phyloP scores from a whole-genome alignment of 257 asterid genomes.

The Forsythia suspensa region DNA sequence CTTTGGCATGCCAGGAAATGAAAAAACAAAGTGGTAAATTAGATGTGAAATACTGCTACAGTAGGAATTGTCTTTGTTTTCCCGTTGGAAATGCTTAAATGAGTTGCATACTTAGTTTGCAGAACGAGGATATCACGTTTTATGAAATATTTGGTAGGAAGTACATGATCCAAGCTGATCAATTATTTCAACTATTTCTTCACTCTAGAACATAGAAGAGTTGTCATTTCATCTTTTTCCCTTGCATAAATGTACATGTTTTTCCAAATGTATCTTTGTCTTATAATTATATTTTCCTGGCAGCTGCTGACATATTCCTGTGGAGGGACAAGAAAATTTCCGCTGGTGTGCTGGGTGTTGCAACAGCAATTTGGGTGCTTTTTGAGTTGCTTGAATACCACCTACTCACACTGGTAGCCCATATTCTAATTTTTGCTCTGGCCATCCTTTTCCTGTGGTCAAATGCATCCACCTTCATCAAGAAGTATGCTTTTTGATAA shows the following conservation, averaged over 20 bases:
- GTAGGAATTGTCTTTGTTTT: background rate
- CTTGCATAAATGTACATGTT: background rate
- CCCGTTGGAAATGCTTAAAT: background rate
- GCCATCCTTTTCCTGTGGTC: conserved; percentile 49
- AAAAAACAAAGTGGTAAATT: background rate
- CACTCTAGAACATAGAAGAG: background rate
- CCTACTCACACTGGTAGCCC: conserved; percentile 34
- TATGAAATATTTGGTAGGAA: background rate
- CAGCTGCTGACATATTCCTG: conserved; percentile 32
- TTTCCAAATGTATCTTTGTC: background rate
- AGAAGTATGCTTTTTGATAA: conserved; percentile 33
- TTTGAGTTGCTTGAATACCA: conserved; percentile 34
- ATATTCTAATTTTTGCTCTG: conserved; percentile 39
- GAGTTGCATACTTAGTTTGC: background rate
- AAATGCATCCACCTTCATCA: conserved; percentile 45
- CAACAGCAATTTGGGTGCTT: conserved; percentile 29
- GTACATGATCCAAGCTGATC: background rate
- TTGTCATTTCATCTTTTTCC: background rate
- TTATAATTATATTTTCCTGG: background rate
- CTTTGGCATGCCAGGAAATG: background rate
- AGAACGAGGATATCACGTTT: background rate
- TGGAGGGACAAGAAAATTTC: conserved; percentile 37
- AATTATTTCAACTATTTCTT: background rate
- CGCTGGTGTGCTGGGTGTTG: conserved; percentile 17
- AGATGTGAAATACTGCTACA: background rate